Base-by-base conservation (phyloP, 768 basidiomycete species). In the Hydnum rufescens region DNA sequence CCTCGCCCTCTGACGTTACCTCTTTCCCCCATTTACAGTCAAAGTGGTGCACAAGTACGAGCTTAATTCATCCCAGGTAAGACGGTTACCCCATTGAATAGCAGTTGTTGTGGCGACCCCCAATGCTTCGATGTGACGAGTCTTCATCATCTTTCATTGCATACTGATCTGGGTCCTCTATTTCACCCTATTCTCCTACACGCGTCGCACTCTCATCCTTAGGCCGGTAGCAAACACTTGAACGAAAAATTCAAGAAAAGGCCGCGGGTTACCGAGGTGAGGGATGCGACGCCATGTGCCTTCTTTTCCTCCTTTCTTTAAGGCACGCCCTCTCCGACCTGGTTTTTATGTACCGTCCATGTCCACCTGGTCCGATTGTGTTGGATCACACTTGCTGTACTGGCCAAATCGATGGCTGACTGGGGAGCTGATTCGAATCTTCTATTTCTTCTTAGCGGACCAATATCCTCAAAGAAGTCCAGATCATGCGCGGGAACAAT, bases 401-500 rank as follows among this genome's bases (percentile, higher is more conserved):
- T 39, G 34, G 36, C 36, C 22, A 13, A 13, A 13, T 39, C 36
- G 36, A 13, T 13, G 36, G 36, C 13, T 39, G 36, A 39, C 13
- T 22, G 36, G 22, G 36, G 36, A 39, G 36, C 43, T 49, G 22
- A 22, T 57, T n/a, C n/a, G n/a, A n/a, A n/a, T n/a, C n/a, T n/a
- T n/a, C 57, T 43, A 46, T 55, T 52, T 26, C 59, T 53, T 54
- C 32, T 54, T 65, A 99, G 95, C 86, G 95, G 57, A 78, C 93
- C 57, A 97, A 97, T 65, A 95, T 97, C 57, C 76, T 97, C 60
- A 99, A 99, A 75, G 95, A 99, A 79, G 95, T 99, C 8, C 90
- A 95, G 67, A 97, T 99, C 62, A 99, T 99, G 93, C 84, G 92
- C 32, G 86, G 87, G 16, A 84, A 77, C 51, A 79, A 82, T 57